phyloP scores from a whole-genome alignment of 768 basidiomycete species.

The Mycena venus region DNA sequence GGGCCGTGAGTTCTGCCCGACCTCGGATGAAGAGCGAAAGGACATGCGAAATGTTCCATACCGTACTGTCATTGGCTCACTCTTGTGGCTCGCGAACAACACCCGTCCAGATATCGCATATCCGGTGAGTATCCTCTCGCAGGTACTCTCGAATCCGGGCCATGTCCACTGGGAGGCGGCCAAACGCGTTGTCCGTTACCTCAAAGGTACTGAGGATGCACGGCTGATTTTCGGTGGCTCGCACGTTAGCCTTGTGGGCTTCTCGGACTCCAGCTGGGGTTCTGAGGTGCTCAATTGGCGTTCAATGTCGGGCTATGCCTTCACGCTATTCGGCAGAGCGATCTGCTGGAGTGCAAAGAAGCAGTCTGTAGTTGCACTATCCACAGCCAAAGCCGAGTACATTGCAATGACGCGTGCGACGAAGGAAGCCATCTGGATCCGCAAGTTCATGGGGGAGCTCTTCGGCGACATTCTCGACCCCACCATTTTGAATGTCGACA shows the following conservation, averaged over 20 bases:
- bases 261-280: slow-evolving; percentile 29
- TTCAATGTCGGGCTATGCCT: slow-evolving; percentile 46
- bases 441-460: slow-evolving; percentile 36
- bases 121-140: slow-evolving; percentile 41
- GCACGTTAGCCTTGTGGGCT: slow-evolving; percentile 29
- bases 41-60: slow-evolving; percentile 42
- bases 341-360: slow-evolving; percentile 56
- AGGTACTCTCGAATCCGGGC: slow-evolving; percentile 44
- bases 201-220: slow-evolving; percentile 42
- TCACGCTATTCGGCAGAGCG: slow-evolving; percentile 42
- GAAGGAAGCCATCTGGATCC: too few species aligned
- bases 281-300: slow-evolving; percentile 22
- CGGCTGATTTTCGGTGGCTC: slow-evolving; percentile 29
- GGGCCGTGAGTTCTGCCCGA: slow-evolving; percentile 14
- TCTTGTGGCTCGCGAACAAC: slow-evolving; percentile 42
- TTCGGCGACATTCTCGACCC: slow-evolving; percentile 4
- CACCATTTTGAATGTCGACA: slow-evolving; percentile 32
- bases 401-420: too few species aligned
- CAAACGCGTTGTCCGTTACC: slow-evolving; percentile 50
- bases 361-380: too few species aligned
- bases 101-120: slow-evolving; percentile 39
- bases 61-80: slow-evolving; percentile 37
- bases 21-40: slow-evolving; percentile 10
- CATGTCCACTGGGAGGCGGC: slow-evolving; percentile 49
- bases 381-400: too few species aligned